Conservation (phyloP, 352 stramenopile genomes). For the Phytophthora palmivora region DNA sequence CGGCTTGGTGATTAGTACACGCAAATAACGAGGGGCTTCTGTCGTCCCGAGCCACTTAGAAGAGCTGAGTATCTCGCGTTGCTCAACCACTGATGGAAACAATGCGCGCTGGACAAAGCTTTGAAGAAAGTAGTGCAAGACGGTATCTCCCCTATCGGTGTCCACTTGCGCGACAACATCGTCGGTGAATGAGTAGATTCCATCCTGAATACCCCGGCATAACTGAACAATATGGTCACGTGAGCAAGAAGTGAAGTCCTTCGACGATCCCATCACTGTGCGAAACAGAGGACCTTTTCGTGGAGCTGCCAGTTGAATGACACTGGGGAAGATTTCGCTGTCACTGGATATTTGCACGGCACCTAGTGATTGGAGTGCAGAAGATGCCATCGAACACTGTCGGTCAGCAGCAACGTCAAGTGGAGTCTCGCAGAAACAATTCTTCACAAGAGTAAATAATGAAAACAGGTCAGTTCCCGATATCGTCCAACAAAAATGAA, state of each 20-base stretch:
- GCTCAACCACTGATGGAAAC: slow-evolving; percentile 46
- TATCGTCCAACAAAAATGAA: neutral
- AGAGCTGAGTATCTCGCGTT: slow-evolving; percentile 37
- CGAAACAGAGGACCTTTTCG: slow-evolving; percentile 37
- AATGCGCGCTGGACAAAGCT: slow-evolving; percentile 38
- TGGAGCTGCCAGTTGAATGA: slow-evolving; percentile 26
- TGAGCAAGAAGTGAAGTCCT: slow-evolving; percentile 44
- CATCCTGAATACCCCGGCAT: slow-evolving; percentile 50
- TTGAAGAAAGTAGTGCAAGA: slow-evolving; percentile 59
- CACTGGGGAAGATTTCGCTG: slow-evolving; percentile 41
- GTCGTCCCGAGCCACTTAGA: slow-evolving; percentile 43
- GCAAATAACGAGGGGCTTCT: slow-evolving; percentile 37
- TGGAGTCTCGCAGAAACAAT: slow-evolving; percentile 50
- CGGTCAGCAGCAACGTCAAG: slow-evolving; percentile 45
- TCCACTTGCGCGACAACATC: slow-evolving; percentile 50
- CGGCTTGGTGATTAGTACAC: slow-evolving; percentile 43
- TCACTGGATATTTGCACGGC: slow-evolving; percentile 43
- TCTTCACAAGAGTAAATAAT: slow-evolving; percentile 32
- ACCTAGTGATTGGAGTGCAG: slow-evolving; percentile 42
- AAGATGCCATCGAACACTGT: slow-evolving; percentile 35
- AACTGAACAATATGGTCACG: slow-evolving; percentile 44
- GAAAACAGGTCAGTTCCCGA: slow-evolving; percentile 1
- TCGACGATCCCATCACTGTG: slow-evolving; percentile 26
- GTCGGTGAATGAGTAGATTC: slow-evolving; percentile 39
- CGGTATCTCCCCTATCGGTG: slow-evolving; percentile 49